Conservation (phyloP, 768 basidiomycete species). For the Lanmaoa rubissima region DNA sequence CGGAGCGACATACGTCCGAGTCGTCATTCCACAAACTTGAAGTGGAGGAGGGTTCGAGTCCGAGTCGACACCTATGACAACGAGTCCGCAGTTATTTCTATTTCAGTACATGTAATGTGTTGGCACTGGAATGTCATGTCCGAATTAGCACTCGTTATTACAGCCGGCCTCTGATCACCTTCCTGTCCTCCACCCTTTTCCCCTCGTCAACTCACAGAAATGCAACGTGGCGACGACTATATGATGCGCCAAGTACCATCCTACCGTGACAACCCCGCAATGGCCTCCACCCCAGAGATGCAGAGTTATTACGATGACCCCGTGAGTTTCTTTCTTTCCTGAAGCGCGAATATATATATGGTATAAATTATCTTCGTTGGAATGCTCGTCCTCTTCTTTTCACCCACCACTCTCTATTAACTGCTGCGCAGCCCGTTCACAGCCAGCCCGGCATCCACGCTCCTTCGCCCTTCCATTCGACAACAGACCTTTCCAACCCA, state of each 20-base stretch:
- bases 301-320: conserved; percentile 32
- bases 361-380: conserved; percentile 1
- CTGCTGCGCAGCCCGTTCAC: conserved; percentile 34
- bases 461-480: conserved; percentile 32
- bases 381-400: background rate
- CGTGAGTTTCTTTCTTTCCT: conserved; percentile 7
- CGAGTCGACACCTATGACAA: no score
- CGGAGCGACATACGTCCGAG: no score
- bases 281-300: conserved; percentile 22
- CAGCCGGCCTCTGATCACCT: background rate
- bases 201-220: background rate
- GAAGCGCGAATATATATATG: conserved; percentile 4
- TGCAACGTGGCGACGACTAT: conserved; percentile 26
- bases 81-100: no score
- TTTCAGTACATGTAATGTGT: background rate
- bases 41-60: no score
- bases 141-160: conserved; percentile 1
- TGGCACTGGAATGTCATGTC: background rate
- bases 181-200: background rate
- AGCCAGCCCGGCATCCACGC: conserved; percentile 36
- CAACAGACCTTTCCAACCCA: conserved; percentile 21
- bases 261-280: conserved; percentile 20
- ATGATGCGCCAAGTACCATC: conserved; percentile 26
- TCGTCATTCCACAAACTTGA: no score
- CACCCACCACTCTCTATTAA: background rate